phyloP scores from a whole-genome alignment of 805 yeast genomes.

The Metschnikowia kunwiensis region DNA sequence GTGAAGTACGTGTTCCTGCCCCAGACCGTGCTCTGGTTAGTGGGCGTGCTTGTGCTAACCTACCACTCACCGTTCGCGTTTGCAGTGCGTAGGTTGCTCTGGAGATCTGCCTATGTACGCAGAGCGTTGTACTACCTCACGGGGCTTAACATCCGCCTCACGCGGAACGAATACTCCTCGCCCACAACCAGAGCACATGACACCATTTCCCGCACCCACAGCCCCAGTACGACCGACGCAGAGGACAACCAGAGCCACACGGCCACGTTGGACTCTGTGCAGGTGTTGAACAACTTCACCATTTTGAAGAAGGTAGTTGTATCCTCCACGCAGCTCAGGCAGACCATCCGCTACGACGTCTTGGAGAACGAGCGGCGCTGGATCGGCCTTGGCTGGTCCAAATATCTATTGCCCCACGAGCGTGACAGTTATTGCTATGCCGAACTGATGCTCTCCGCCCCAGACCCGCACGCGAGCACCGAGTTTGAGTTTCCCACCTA shows the following conservation, averaged over 20 bases:
- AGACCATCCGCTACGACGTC: slow-evolving; percentile 48
- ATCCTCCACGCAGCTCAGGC: slow-evolving; percentile 43
- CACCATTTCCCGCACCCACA: slow-evolving; percentile 16
- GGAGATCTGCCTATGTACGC: slow-evolving; percentile 48
- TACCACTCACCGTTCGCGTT: slow-evolving; percentile 50
- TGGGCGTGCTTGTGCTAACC: slow-evolving; percentile 38
- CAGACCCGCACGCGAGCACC: slow-evolving; percentile 18
- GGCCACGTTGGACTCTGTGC: slow-evolving; percentile 16
- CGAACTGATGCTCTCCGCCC: slow-evolving; percentile 29
- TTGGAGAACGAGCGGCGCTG: slow-evolving; percentile 60
- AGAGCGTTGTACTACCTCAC: slow-evolving; percentile 38
- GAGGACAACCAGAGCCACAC: slow-evolving; percentile 2
- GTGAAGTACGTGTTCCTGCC: slow-evolving; percentile 32
- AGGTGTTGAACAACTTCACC: slow-evolving; percentile 34
- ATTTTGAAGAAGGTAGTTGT: slow-evolving; percentile 36
- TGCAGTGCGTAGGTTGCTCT: slow-evolving; percentile 43
- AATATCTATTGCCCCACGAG: slow-evolving; percentile 50
- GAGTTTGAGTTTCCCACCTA: slow-evolving; percentile 46
- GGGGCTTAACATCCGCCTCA: slow-evolving; percentile 32
- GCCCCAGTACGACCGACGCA: slow-evolving; percentile 8
- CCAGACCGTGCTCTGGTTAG: slow-evolving; percentile 32
- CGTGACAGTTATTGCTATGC: slow-evolving; percentile 47
- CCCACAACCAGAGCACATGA: slow-evolving; percentile 10
- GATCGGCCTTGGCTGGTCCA: slow-evolving; percentile 61
- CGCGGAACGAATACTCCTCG: slow-evolving; percentile 9